A percentile compares a stretch with the other conserved stretches of the same genome.
These are phyloP conservation scores for Jatropha podagrica DNA, from an alignment of 441 rosid genomes.

Conservation along the genomic window DNA sequence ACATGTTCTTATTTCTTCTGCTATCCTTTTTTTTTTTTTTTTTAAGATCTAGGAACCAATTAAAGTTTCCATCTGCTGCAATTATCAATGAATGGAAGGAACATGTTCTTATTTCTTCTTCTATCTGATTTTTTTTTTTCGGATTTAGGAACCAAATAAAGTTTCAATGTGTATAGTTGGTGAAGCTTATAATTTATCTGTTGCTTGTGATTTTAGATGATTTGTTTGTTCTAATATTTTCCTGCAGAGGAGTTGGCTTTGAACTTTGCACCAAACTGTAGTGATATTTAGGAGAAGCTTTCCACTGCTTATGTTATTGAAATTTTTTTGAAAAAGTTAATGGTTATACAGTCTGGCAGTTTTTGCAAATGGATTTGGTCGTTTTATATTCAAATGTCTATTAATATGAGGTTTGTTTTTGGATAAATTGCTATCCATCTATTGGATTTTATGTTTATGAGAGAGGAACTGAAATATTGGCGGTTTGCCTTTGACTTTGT, in stretches of 20 bases:
- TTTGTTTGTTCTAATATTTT: background rate
- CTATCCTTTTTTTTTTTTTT: no score
- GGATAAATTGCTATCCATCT: background rate
- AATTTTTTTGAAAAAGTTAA: background rate
- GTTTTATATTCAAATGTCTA: background rate
- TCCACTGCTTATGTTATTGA: background rate
- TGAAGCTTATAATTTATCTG: no score
- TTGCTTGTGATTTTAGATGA: background rate
- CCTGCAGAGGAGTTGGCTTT: background rate
- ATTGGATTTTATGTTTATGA: background rate
- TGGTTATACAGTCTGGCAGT: background rate
- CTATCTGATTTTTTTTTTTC: no score
- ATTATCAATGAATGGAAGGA: background rate
- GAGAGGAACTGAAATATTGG: background rate
- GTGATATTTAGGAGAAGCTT: background rate
- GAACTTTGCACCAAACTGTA: background rate
- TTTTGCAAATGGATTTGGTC: background rate
- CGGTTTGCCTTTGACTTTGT: background rate
- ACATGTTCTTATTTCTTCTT: background rate
- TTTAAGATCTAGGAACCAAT: background rate
- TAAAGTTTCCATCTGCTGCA: background rate
- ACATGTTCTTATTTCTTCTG: background rate
- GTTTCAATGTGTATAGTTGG: background rate
- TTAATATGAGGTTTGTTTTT: background rate
- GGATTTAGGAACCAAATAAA: background rate